These are phyloP conservation scores for Brettanomyces anomalus DNA, from an alignment of 805 yeast genomes.

Conservation along the genomic window DNA sequence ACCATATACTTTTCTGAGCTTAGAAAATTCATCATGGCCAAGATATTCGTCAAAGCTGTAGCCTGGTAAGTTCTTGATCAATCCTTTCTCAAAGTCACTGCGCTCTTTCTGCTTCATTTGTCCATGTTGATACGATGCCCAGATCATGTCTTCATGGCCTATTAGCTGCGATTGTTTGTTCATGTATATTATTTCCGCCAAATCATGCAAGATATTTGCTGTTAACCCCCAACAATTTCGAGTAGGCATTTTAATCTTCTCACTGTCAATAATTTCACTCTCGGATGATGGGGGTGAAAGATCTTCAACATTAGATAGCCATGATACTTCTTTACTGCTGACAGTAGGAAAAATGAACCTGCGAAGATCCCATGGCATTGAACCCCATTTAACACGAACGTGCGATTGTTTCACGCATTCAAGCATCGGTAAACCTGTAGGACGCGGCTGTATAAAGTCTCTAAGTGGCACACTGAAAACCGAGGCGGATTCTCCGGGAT, in stretches of 20 bases:
- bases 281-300: slow-evolving; percentile 41
- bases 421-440: slow-evolving; percentile 16
- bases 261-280: slow-evolving; percentile 24
- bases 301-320: slow-evolving; percentile 56
- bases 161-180: slow-evolving; percentile 24
- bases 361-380: slow-evolving; percentile 55
- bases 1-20: too few relatives aligned
- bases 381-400: slow-evolving; percentile 55
- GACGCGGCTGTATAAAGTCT: slow-evolving; percentile 40
- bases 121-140: slow-evolving; percentile 39
- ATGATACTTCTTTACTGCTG: slow-evolving; percentile 46
- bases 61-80: slow-evolving; percentile 31
- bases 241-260: slow-evolving; percentile 34
- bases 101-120: slow-evolving; percentile 43
- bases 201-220: slow-evolving; percentile 67
- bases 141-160: slow-evolving; percentile 62
- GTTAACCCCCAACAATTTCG: slow-evolving; percentile 81
- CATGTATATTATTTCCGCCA: slow-evolving; percentile 48
- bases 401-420: slow-evolving; percentile 28
- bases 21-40: neutral
- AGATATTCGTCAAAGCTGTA: slow-evolving; percentile 1
- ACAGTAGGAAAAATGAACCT: slow-evolving; percentile 52
- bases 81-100: slow-evolving; percentile 42
- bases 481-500: slow-evolving; percentile 71
- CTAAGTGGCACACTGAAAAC: slow-evolving; percentile 61